phyloP scores from a whole-genome alignment of 345 rosid genomes.

The Hibiscus syriacus region DNA sequence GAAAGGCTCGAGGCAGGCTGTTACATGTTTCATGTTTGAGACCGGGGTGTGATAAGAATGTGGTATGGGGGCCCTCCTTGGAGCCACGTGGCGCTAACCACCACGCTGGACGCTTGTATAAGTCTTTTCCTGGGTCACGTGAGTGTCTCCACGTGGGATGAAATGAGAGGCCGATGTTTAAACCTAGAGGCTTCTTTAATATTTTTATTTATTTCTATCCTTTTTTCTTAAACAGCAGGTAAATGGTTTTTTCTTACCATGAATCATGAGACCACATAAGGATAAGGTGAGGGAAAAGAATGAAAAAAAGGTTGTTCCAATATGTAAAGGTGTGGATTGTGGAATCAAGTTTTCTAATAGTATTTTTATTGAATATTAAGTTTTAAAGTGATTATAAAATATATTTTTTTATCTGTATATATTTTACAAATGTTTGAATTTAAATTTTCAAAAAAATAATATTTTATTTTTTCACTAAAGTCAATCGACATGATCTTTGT shows the following conservation, averaged over 20 bases:
- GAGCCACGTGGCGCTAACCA: constrained; percentile 41
- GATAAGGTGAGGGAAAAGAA: background rate
- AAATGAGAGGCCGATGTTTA: background rate
- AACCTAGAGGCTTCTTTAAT: background rate
- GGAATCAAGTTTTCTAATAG: no score
- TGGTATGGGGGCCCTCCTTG: constrained; percentile 18
- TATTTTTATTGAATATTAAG: no score
- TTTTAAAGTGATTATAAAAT: no score
- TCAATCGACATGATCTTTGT: no score
- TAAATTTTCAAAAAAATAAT: no score
- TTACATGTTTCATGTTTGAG: no score
- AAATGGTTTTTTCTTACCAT: background rate
- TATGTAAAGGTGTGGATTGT: background rate
- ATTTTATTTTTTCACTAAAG: no score
- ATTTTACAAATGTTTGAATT: no score
- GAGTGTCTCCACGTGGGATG: constrained; percentile 24
- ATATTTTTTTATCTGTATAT: no score
- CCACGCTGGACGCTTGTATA: constrained; percentile 47
- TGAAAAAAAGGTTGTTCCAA: background rate
- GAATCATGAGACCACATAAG: background rate
- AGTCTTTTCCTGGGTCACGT: constrained; percentile 26
- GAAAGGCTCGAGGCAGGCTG: constrained; percentile 1
- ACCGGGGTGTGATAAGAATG: no score
- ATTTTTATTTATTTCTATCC: background rate
- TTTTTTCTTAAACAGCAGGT: background rate